phyloP scores from a whole-genome alignment of 495 filamentous ascomycete species.

The Aspergillus campestris region DNA sequence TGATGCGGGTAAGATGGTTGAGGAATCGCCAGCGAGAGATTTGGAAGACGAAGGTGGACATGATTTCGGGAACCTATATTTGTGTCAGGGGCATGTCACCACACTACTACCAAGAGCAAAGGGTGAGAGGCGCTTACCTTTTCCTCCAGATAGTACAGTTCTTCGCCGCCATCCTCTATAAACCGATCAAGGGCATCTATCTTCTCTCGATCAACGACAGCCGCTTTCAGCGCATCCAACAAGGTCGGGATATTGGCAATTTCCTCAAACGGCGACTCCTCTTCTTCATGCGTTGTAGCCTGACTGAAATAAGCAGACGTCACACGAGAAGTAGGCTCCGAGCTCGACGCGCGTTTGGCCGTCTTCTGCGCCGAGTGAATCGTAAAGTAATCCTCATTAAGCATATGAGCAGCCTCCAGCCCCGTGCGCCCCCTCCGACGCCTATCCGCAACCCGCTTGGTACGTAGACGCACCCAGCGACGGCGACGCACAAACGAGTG shows the following conservation, averaged over 20 bases:
- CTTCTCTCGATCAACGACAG: slow-evolving; percentile 84
- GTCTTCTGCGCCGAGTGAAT: slow-evolving; percentile 48
- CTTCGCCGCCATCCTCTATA: slow-evolving; percentile 67
- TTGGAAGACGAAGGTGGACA: slow-evolving; percentile 83
- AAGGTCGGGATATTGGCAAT: slow-evolving; percentile 60
- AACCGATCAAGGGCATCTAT: slow-evolving; percentile 73
- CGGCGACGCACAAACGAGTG: slow-evolving; percentile 85
- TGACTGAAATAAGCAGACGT: slow-evolving; percentile 26
- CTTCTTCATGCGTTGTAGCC: slow-evolving; percentile 21
- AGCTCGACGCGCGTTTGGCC: slow-evolving; percentile 30
- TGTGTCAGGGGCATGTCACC: neutral
- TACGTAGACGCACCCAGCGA: slow-evolving; percentile 80
- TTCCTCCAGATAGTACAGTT: slow-evolving; percentile 66
- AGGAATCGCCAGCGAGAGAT: slow-evolving; percentile 72
- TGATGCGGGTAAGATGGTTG: slow-evolving; percentile 50
- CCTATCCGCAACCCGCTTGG: slow-evolving; percentile 39
- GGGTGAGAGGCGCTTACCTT: slow-evolving; percentile 32
- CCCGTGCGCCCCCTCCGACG: slow-evolving; percentile 18
- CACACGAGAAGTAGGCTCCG: slow-evolving; percentile 20
- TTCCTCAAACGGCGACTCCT: slow-evolving; percentile 38
- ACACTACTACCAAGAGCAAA: neutral
- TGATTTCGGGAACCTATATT: slow-evolving; percentile 65
- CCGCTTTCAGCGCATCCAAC: slow-evolving; percentile 52
- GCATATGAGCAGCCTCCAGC: slow-evolving; percentile 47
- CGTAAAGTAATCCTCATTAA: slow-evolving; percentile 82